Percentiles rank a stretch among this genome's conserved stretches.
Evolutionary conservation across 2,329 filamentous ascomycete species (phyloP).

Genomic region (Sordariomycetes sp.): DNA sequence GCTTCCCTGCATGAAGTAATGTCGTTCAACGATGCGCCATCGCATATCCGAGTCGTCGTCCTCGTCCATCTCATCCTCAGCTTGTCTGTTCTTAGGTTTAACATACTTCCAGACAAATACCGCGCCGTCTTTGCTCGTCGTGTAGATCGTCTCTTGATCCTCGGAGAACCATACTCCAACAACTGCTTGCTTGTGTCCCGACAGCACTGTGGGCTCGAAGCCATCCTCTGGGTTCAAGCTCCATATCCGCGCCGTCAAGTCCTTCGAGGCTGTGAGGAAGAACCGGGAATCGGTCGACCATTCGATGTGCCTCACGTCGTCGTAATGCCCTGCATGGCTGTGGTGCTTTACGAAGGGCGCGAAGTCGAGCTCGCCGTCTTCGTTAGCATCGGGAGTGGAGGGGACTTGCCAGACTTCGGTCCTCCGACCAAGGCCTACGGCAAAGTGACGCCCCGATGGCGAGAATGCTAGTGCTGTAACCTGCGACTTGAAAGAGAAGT

Average conservation of each 20-base stretch:
- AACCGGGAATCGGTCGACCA: slow-evolving; percentile 97
- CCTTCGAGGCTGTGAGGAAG: slow-evolving; percentile 85
- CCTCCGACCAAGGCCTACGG: slow-evolving; percentile 75
- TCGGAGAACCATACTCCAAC: slow-evolving; percentile 95
- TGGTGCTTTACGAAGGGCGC: slow-evolving; percentile 88
- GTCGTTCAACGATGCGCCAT: slow-evolving; percentile 84
- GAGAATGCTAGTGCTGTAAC: slow-evolving; percentile 84
- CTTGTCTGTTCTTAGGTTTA: slow-evolving; percentile 43
- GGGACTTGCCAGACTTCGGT: slow-evolving; percentile 96
- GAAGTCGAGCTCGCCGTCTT: slow-evolving; percentile 80
- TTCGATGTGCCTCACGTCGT: slow-evolving; percentile 74
- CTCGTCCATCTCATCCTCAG: slow-evolving; percentile 48
- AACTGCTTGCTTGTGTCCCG: slow-evolving; percentile 84
- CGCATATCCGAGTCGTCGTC: slow-evolving; percentile 56
- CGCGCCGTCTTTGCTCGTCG: slow-evolving; percentile 93
- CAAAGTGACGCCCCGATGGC: slow-evolving; percentile 84
- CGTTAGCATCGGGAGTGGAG: slow-evolving; percentile 71
- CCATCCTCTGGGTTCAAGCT: slow-evolving; percentile 79
- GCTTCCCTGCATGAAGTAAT: slow-evolving; percentile 90
- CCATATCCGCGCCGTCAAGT: slow-evolving; percentile 91
- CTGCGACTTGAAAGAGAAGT: slow-evolving; percentile 86
- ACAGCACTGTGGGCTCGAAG: slow-evolving; percentile 81
- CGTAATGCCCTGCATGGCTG: slow-evolving; percentile 81
- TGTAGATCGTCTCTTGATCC: slow-evolving; percentile 92
- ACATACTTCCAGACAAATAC: slow-evolving; percentile 90